Conservation (phyloP, 805 yeast species). For the Candida ortonii region DNA sequence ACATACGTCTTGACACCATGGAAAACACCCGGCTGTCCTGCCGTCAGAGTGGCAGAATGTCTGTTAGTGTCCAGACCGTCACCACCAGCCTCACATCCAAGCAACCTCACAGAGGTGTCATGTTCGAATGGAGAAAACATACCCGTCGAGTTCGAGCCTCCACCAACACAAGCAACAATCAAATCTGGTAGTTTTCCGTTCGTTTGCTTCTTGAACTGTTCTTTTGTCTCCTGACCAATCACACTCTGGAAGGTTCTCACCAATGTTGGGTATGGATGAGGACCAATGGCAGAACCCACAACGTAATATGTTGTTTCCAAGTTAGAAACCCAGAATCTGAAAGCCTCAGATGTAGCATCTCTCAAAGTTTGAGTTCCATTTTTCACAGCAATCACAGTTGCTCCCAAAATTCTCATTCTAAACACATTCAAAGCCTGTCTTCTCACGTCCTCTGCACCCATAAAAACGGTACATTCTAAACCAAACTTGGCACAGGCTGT, state of each 20-base stretch:
- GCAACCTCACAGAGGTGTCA: conserved; percentile 69
- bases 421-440: conserved; percentile 98
- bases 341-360: conserved; percentile 97
- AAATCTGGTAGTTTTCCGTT: conserved; percentile 86
- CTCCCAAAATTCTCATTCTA: conserved; percentile 96
- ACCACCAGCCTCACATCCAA: conserved; percentile 99
- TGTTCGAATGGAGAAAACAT: conserved; percentile 92
- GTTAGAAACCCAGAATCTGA: conserved; percentile 91
- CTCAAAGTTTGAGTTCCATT: conserved; percentile 95
- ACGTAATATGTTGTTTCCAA: conserved; percentile 86
- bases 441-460: conserved; percentile 99
- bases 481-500: conserved; percentile 94
- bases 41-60: conserved; percentile 95
- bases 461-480: conserved; percentile 85
- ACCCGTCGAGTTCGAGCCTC: conserved; percentile 97
- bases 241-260: conserved; percentile 98
- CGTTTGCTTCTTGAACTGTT: conserved; percentile 78
- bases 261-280: conserved; percentile 97
- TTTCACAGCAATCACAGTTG: conserved; percentile 88
- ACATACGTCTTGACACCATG: conserved; percentile 97
- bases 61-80: conserved; percentile 86
- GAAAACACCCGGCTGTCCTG: conserved; percentile 94
- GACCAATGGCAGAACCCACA: conserved; percentile 98
- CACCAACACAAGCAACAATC: conserved; percentile 98
- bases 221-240: conserved; percentile 91